Base-by-base conservation (phyloP, 768 basidiomycete genomes). In the Kwoniella europaea region DNA sequence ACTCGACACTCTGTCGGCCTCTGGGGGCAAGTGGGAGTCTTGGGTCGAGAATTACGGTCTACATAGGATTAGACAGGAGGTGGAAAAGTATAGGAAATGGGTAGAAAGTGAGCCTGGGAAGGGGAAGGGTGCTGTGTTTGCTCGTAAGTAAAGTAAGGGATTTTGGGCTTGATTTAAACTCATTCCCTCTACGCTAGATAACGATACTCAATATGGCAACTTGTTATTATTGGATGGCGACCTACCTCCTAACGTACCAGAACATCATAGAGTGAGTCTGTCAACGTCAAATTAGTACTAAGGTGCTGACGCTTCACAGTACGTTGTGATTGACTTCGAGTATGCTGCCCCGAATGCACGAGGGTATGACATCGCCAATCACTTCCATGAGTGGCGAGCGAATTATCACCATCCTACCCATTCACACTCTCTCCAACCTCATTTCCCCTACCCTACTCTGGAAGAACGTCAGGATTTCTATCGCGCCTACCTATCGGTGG, bases 281-380 rank as follows among this genome's bases (percentile, higher is more conserved):
- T 1, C 35, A 15, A 22, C 43, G 35, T 6, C 18, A 22, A 16
- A 9, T 15, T 1, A 9, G 7, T 9, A 5, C 6, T 35, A 35
- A 6, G 35, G 10, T 46, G 63, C 68, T 75, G 57, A 55, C 63
- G 41, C 27, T 35, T 68, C 63, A 52, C 72, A 95, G 92, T 90
- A 96, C 72, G 92, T 96, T 81, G 92, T 96, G 44, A 94, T 97
- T 73, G 97, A 99, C 85, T 98, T 98, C 81, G 97, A 99, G 85
- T 99, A 99, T 81, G 93, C 96, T 15, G 88, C 90, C 0, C 91
- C 92, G 4, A 98, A 98, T 79, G 91, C 95, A 27, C 89, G 94
- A 3, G 92, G 93, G 3, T 97, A 90, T 84, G 97, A 99, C 81
- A 94, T 99, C 75, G 96, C 92, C 67, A 96, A 96, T 83, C 94